phyloP scores from a whole-genome alignment of 2,329 filamentous ascomycete genomes.

The Myriosclerotinia scirpicola region DNA sequence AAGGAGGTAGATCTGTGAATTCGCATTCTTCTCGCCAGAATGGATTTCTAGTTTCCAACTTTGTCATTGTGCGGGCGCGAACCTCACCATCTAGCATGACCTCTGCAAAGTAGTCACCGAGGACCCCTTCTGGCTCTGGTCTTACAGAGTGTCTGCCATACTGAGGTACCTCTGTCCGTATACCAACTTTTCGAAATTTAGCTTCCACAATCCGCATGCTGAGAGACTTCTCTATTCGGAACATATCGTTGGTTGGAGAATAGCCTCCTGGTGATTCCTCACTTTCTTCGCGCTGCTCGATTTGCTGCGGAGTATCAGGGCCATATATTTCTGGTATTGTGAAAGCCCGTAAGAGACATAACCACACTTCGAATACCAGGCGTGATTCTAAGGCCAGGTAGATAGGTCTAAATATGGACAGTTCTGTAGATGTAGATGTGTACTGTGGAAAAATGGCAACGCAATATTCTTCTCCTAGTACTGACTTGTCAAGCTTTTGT shows the following conservation, averaged over 20 bases:
- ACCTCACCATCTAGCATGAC: conserved; percentile 78
- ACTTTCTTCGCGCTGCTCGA: conserved; percentile 28
- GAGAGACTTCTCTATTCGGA: conserved; percentile 62
- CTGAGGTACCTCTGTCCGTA: conserved; percentile 39
- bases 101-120: conserved; percentile 76
- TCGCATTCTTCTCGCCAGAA: conserved; percentile 81
- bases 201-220: conserved; percentile 61
- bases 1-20: conserved; percentile 70
- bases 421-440: conserved; percentile 67
- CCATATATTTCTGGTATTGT: conserved; percentile 87
- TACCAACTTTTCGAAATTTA: conserved; percentile 47
- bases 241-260: conserved; percentile 48
- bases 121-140: conserved; percentile 47
- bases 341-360: conserved; percentile 86
- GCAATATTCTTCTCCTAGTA: conserved; percentile 89
- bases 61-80: conserved; percentile 71
- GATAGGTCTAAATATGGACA: conserved; percentile 80
- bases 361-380: conserved; percentile 96
- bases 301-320: conserved; percentile 28
- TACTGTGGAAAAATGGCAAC: conserved; percentile 96
- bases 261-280: conserved; percentile 17
- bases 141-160: conserved; percentile 33
- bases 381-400: conserved; percentile 85
- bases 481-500: conserved; percentile 85
- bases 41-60: conserved; percentile 68